These are phyloP conservation scores for Amylocarpus encephaloides DNA, from an alignment of 2,329 filamentous ascomycete species.

Conservation along the genomic window DNA sequence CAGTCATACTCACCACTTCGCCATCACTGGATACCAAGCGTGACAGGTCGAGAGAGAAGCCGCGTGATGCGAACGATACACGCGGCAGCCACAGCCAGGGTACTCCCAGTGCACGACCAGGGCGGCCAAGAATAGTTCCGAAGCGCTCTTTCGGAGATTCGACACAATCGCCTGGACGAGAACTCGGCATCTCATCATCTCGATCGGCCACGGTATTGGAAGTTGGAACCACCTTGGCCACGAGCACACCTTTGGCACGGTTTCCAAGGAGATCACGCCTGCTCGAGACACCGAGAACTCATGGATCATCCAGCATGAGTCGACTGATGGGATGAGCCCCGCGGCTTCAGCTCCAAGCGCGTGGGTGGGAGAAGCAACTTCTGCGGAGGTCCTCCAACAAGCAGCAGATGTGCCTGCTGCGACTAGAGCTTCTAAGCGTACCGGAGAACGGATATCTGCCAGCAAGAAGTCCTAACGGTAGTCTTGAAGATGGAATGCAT, in stretches of 20 bases:
- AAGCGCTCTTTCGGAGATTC: background rate
- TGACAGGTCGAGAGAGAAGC: background rate
- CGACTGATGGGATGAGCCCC: background rate
- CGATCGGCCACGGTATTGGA: background rate
- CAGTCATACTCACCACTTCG: background rate
- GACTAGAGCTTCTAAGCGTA: no score
- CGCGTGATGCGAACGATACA: background rate
- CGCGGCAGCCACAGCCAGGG: background rate
- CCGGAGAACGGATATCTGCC: no score
- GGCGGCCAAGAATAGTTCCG: background rate
- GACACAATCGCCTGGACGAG: background rate
- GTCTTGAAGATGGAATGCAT: no score
- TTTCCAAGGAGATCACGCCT: background rate
- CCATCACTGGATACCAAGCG: slow-evolving; percentile 1
- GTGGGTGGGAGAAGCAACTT: background rate
- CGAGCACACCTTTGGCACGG: background rate
- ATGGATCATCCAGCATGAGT: background rate
- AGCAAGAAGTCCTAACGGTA: no score
- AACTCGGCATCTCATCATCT: background rate
- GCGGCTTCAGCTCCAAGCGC: background rate
- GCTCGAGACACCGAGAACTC: background rate
- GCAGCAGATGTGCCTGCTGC: no score
- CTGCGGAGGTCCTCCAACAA: background rate
- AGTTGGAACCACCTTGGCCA: background rate
- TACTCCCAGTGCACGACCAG: no score